Evolutionary conservation across 805 yeast species (phyloP).

Genomic region (Yarrowia sp.): DNA sequence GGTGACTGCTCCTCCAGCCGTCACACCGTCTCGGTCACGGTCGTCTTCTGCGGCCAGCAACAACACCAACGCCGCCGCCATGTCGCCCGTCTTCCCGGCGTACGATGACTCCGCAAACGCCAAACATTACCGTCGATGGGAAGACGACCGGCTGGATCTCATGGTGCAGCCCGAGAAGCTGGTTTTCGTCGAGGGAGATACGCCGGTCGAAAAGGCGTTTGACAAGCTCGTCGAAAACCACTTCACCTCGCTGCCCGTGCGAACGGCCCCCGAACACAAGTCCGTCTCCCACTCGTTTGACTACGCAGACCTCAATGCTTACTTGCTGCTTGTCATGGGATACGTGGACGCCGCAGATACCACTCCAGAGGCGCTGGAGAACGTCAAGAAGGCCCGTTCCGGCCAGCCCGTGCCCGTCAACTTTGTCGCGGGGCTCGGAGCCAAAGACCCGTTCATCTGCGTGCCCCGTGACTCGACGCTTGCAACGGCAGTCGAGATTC

Average conservation of each 20-base stretch:
- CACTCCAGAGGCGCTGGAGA: conserved; percentile 41
- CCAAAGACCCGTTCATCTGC: conserved; percentile 83
- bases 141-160: conserved; percentile 64
- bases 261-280: conserved; percentile 43
- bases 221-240: conserved; percentile 67
- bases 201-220: conserved; percentile 85
- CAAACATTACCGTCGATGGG: conserved; percentile 54
- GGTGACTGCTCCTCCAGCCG: conserved; percentile 13
- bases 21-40: conserved; percentile 12
- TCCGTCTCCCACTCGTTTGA: conserved; percentile 61
- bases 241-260: conserved; percentile 82
- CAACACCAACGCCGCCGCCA: conserved; percentile 16
- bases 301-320: conserved; percentile 85
- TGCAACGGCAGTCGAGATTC: conserved; percentile 71
- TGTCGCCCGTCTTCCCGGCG: conserved; percentile 15
- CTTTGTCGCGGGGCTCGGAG: conserved; percentile 78
- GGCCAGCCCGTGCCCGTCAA: conserved; percentile 92
- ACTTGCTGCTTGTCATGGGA: conserved; percentile 77
- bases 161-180: conserved; percentile 76
- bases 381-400: conserved; percentile 61
- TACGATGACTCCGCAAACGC: conserved; percentile 10
- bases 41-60: conserved; percentile 14
- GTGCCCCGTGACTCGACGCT: conserved; percentile 60
- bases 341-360: conserved; percentile 42
- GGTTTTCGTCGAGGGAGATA: conserved; percentile 59